Conservation (phyloP, 2,329 filamentous ascomycete genomes). For the Dactylonectria estremocensis region DNA sequence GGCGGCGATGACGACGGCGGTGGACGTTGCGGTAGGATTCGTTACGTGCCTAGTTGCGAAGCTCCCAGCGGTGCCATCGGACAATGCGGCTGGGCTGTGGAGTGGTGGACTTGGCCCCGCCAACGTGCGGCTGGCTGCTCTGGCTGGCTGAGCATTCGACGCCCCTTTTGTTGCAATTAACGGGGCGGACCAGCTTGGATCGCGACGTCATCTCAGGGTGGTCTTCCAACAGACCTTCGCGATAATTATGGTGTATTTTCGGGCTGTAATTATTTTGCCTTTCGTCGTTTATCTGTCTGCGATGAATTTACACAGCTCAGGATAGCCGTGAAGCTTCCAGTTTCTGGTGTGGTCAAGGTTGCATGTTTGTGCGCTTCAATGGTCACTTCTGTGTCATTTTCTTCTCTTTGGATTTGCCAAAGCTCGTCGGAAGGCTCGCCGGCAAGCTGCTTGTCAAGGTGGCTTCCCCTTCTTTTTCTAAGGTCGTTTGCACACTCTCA, state of each 20-base stretch:
- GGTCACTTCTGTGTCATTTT: not conserved
- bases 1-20: conserved; percentile 36
- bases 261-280: no score
- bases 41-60: conserved; percentile 48
- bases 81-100: conserved; percentile 46
- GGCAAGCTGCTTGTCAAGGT: not conserved
- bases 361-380: not conserved
- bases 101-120: conserved; percentile 40
- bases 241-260: not conserved
- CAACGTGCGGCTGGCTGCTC: conserved; percentile 29
- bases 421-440: not conserved
- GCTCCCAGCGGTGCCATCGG: conserved; percentile 42
- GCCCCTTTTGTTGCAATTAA: conserved; percentile 32
- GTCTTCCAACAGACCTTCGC: not conserved
- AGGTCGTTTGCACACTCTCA: not conserved
- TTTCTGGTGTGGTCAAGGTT: not conserved
- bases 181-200: conserved; percentile 8
- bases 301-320: not conserved
- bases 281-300: not conserved
- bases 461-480: not conserved
- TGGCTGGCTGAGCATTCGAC: conserved; percentile 10
- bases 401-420: not conserved
- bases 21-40: conserved; percentile 47
- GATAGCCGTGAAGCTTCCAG: not conserved
- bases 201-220: conserved; percentile 24